Conservation (phyloP, 2,329 filamentous ascomycete genomes). For the Colletotrichum aenigma region DNA sequence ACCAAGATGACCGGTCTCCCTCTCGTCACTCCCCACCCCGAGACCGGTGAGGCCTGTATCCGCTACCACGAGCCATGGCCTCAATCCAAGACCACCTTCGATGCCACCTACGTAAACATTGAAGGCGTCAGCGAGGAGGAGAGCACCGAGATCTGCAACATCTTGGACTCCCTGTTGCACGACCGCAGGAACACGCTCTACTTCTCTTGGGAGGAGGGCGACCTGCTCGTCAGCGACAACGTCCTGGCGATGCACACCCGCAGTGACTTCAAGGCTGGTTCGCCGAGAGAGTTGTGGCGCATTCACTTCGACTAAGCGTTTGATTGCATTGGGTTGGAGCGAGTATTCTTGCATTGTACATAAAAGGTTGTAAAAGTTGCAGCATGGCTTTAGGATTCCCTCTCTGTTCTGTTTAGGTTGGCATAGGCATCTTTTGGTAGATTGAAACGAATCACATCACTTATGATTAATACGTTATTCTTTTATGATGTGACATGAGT, state of each 20-base stretch:
- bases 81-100: slow-evolving; percentile 53
- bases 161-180: slow-evolving; percentile 47
- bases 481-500: neutral
- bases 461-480: neutral
- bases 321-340: neutral
- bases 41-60: slow-evolving; percentile 50
- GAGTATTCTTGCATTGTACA: neutral
- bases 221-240: slow-evolving; percentile 59
- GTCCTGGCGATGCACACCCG: slow-evolving; percentile 53
- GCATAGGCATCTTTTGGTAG: neutral
- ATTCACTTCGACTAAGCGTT: slow-evolving; percentile 50
- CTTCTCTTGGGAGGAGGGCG: slow-evolving; percentile 59
- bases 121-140: slow-evolving; percentile 37
- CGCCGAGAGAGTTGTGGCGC: slow-evolving; percentile 52
- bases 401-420: neutral
- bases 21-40: slow-evolving; percentile 48
- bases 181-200: slow-evolving; percentile 55
- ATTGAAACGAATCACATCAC: neutral
- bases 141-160: slow-evolving; percentile 38
- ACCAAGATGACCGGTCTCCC: slow-evolving; percentile 47
- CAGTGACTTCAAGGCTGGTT: slow-evolving; percentile 47
- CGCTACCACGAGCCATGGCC: slow-evolving; percentile 62
- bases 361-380: neutral
- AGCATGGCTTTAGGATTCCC: slow-evolving; percentile 6
- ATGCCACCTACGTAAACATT: slow-evolving; percentile 47